A percentile compares a stretch with the other conserved stretches of the same genome.
phyloP scores from a whole-genome alignment of 2,329 filamentous ascomycete genomes.

The Sclerotinia glacialis region DNA sequence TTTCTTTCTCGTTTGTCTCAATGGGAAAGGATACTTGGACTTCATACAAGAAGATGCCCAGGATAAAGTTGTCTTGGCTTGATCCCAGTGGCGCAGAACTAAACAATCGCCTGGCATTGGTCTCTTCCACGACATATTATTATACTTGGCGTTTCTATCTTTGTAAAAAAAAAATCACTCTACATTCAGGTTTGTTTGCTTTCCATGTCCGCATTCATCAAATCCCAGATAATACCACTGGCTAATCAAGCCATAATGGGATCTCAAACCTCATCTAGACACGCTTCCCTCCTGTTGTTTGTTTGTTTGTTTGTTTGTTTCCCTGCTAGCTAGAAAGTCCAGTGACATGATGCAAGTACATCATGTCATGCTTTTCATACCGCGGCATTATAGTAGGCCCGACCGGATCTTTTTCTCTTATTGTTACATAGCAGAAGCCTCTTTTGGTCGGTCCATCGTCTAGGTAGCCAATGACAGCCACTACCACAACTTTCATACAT shows the following conservation, averaged over 20 bases:
- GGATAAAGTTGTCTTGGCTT: not conserved
- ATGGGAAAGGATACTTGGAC: not conserved
- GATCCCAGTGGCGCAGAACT: not conserved
- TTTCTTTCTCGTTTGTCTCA: not conserved
- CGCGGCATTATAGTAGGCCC: slow-evolving; percentile 3
- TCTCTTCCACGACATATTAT: not conserved
- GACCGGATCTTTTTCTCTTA: not conserved
- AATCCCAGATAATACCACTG: not conserved
- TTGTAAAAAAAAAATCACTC: not conserved
- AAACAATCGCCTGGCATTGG: not conserved
- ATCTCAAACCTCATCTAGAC: not conserved
- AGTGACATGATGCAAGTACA: not conserved
- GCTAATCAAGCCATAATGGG: not conserved
- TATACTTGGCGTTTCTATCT: not conserved
- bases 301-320: not conserved
- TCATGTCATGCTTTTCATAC: not conserved
- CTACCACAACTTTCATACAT: not conserved
- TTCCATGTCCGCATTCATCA: not conserved
- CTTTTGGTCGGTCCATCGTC: not conserved
- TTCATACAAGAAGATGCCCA: not conserved
- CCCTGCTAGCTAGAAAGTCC: not conserved
- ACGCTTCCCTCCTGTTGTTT: not conserved
- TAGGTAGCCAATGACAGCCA: slow-evolving; percentile 1
- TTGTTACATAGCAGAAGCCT: not conserved
- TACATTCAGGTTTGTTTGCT: not conserved